phyloP scores from a whole-genome alignment of 2,329 filamentous ascomycete species.

The Mollisiaceae sp. region DNA sequence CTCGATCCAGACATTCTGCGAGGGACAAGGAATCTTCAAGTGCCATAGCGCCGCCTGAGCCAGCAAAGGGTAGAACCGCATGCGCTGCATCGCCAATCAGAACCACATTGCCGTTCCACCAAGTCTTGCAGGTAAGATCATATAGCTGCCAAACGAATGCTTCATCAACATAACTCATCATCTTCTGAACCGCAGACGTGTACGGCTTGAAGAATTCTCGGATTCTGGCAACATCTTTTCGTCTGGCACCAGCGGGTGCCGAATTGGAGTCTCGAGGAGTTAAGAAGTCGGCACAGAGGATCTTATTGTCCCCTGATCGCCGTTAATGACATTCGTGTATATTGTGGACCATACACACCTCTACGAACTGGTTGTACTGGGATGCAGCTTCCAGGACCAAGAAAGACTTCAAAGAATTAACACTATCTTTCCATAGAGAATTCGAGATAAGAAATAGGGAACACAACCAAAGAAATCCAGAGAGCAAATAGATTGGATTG shows the following conservation, averaged over 20 bases:
- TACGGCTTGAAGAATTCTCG: constrained; percentile 1
- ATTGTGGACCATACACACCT: not conserved
- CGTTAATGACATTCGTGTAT: not conserved
- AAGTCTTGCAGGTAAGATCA: not conserved
- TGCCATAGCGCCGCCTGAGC: constrained; percentile 8
- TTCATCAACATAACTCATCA: constrained; percentile 9
- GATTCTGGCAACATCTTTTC: not conserved
- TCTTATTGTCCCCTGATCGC: not conserved
- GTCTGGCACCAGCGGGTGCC: not conserved
- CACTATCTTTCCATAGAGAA: not conserved
- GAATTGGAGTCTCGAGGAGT: not conserved
- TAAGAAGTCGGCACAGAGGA: not conserved
- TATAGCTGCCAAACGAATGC: constrained; percentile 7
- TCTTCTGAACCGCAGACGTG: not conserved
- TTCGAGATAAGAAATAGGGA: not conserved
- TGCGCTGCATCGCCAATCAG: constrained; percentile 12
- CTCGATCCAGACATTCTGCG: constrained; percentile 11
- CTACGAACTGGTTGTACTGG: not conserved
- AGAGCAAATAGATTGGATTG: not conserved
- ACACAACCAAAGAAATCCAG: not conserved
- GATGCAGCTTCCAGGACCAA: not conserved
- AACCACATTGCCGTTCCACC: constrained; percentile 13
- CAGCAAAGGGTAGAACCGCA: constrained; percentile 9
- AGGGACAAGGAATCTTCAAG: constrained; percentile 8
- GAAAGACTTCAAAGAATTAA: not conserved